Evolutionary conservation across 2,329 filamentous ascomycete species (phyloP).

Genomic region (Monosporascus cannonballus): DNA sequence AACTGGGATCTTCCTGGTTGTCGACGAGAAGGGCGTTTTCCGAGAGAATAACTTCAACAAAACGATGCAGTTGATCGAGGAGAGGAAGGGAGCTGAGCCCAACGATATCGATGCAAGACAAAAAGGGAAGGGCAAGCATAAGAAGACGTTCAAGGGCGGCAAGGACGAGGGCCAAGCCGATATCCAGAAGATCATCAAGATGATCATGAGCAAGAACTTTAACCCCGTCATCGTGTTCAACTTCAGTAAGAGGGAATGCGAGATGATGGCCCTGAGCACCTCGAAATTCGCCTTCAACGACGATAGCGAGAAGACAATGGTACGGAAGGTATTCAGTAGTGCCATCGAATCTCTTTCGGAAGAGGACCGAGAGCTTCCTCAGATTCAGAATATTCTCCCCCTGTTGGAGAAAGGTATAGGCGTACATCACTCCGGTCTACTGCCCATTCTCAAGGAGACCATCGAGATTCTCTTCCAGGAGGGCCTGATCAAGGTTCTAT

Average conservation of each 20-base stretch:
- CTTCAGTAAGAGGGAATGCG: constrained; percentile 97
- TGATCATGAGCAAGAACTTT: constrained; percentile 97
- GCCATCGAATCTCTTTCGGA: constrained; percentile 90
- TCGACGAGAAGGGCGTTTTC: constrained; percentile 95
- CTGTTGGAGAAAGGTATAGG: constrained; percentile 87
- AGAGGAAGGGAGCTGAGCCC: constrained; percentile 79
- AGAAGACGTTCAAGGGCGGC: constrained; percentile 87
- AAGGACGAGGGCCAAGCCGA: constrained; percentile 65
- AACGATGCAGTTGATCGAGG: constrained; percentile 85
- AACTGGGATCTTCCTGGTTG: constrained; percentile 87
- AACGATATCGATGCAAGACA: constrained; percentile 71
- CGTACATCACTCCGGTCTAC: constrained; percentile 90
- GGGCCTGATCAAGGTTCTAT: constrained; percentile 93
- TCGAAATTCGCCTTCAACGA: constrained; percentile 90
- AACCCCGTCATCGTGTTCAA: constrained; percentile 99
- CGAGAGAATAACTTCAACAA: constrained; percentile 96
- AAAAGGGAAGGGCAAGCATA: constrained; percentile 81
- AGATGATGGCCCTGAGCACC: constrained; percentile 82
- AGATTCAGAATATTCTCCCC: constrained; percentile 86
- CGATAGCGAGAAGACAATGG: constrained; percentile 90
- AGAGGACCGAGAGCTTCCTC: constrained; percentile 80
- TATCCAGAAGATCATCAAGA: constrained; percentile 96
- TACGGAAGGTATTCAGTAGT: constrained; percentile 86
- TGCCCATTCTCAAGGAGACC: constrained; percentile 95
- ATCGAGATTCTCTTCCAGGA: constrained; percentile 99